Conservation (phyloP, 2,329 filamentous ascomycete genomes). For the Monilinia polystroma region DNA sequence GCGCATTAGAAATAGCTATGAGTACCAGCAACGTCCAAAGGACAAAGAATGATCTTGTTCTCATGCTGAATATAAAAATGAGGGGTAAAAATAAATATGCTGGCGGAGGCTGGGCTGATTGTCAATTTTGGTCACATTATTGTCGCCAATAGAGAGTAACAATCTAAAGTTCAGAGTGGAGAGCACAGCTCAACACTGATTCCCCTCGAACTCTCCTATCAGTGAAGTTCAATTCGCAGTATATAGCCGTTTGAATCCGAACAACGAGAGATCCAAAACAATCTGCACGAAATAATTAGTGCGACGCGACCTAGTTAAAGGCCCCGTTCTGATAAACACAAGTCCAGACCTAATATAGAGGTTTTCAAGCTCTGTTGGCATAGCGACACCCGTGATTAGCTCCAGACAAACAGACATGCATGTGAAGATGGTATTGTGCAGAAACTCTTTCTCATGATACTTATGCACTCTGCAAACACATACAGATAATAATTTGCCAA, state of each 20-base stretch:
- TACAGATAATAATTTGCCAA: not conserved
- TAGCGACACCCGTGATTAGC: constrained; percentile 15
- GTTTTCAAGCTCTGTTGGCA: constrained; percentile 16
- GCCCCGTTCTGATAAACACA: constrained; percentile 11
- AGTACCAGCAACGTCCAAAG: constrained; percentile 29
- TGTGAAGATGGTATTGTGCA: constrained; percentile 4
- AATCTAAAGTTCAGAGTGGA: constrained; percentile 14
- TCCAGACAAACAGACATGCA: not conserved
- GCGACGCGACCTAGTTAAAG: constrained; percentile 10
- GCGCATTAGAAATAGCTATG: constrained; percentile 35
- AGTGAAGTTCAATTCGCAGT: not conserved
- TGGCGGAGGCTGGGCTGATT: constrained; percentile 22
- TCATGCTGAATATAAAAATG: constrained; percentile 31
- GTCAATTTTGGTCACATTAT: constrained; percentile 31
- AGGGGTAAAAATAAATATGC: constrained; percentile 19
- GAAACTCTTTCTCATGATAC: not conserved
- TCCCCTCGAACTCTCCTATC: constrained; percentile 20
- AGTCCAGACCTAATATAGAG: constrained; percentile 18
- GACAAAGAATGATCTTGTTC: constrained; percentile 26
- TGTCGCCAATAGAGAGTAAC: constrained; percentile 12
- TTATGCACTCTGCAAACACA: no score
- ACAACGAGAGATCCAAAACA: not conserved
- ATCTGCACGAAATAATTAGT: constrained; percentile 5
- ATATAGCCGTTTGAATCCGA: not conserved
- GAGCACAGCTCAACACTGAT: constrained; percentile 29